Evolutionary conservation across 257 asterid species (phyloP).

Genomic region (Fraxinus pennsylvanica): DNA sequence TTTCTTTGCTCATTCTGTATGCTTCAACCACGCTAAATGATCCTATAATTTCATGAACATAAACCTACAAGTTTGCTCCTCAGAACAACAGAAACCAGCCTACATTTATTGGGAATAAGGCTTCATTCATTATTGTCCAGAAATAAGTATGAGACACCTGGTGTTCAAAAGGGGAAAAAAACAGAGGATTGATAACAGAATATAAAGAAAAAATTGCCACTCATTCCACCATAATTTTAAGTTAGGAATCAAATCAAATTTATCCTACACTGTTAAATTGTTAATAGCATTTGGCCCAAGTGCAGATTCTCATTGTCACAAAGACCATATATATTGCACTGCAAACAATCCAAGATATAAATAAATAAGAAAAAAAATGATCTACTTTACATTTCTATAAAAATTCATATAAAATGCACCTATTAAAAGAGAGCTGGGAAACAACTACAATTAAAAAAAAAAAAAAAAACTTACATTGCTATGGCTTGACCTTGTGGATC

Average conservation of each 20-base stretch:
- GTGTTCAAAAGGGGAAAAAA: background rate
- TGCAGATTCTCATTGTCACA: background rate
- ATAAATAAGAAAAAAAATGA: background rate
- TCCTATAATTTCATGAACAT: background rate
- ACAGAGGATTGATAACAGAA: background rate
- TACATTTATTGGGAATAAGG: background rate
- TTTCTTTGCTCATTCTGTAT: background rate
- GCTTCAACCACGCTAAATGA: background rate
- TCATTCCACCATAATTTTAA: background rate
- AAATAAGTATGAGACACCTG: background rate
- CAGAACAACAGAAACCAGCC: background rate
- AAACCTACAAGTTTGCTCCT: background rate
- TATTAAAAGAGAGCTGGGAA: background rate
- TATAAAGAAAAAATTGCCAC: background rate
- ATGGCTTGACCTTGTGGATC: constrained; percentile 97
- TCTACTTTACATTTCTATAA: constrained; percentile 13
- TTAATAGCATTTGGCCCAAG: background rate
- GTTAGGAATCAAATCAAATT: background rate
- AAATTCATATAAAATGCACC: constrained; percentile 6
- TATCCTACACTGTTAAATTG: background rate
- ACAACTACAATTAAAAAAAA: background rate
- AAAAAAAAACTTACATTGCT: constrained; percentile 74
- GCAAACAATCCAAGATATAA: background rate
- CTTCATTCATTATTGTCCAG: background rate
- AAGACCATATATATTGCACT: background rate